These are phyloP conservation scores for Candida cerambycidarum DNA, from an alignment of 805 yeast species.

Conservation along the genomic window DNA sequence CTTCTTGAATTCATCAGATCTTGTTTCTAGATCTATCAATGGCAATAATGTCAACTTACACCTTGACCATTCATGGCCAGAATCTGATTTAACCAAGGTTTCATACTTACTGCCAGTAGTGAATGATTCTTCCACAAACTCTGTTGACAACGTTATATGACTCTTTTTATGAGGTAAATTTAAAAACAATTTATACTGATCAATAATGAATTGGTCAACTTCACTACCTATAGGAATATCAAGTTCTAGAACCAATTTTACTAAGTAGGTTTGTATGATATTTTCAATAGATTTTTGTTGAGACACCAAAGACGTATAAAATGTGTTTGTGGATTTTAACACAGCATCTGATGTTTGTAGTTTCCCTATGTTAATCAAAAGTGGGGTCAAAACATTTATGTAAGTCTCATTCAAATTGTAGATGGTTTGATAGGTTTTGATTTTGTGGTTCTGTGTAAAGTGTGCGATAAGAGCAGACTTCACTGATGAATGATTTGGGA, in stretches of 20 bases:
- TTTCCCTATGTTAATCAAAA: constrained; percentile 7
- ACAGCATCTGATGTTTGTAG: not conserved
- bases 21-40: constrained; percentile 30
- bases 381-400: constrained; percentile 12
- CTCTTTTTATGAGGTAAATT: constrained; percentile 16
- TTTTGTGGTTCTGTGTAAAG: constrained; percentile 19
- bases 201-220: constrained; percentile 15
- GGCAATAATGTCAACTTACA: constrained; percentile 40
- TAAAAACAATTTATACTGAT: constrained; percentile 12
- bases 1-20: constrained; percentile 31
- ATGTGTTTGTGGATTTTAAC: not conserved
- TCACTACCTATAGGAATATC: constrained; percentile 14
- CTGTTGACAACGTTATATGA: constrained; percentile 26
- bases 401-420: constrained; percentile 24
- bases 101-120: constrained; percentile 18
- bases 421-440: constrained; percentile 22
- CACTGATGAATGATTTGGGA: not conserved
- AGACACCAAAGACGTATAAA: not conserved
- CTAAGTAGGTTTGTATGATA: constrained; percentile 18
- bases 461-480: constrained; percentile 10
- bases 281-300: constrained; percentile 21
- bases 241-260: constrained; percentile 16
- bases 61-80: constrained; percentile 37
- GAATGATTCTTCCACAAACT: constrained; percentile 35
- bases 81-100: constrained; percentile 24